A percentile compares a stretch with the other conserved stretches of the same genome.
Evolutionary conservation across 2,329 filamentous ascomycete species (phyloP).

Genomic region (Escovopsis sp.): DNA sequence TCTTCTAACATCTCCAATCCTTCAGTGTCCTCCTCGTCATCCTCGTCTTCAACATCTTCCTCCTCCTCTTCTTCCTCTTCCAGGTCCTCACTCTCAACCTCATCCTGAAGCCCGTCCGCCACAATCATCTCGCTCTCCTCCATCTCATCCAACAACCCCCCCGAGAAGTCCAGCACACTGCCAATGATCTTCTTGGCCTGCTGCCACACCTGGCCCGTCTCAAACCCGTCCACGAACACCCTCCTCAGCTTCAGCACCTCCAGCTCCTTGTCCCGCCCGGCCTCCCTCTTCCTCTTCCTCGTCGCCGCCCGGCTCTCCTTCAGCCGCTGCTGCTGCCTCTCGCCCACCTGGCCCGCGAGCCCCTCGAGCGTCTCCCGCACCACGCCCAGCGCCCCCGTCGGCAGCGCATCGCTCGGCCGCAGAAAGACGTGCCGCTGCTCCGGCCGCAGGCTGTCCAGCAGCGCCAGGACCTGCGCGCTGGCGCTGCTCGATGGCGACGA

Average conservation of each 20-base stretch:
- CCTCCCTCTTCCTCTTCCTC: conserved; percentile 62
- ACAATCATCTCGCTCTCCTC: conserved; percentile 34
- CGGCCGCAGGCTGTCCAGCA: conserved; percentile 42
- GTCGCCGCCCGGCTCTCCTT: conserved; percentile 35
- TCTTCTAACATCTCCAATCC: conserved; percentile 7
- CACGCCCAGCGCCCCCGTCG: conserved; percentile 54
- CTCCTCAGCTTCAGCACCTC: conserved; percentile 62
- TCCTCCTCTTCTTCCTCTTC: conserved; percentile 16
- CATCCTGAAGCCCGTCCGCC: conserved; percentile 10
- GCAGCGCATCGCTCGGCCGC: conserved; percentile 52
- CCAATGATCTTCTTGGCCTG: conserved; percentile 73
- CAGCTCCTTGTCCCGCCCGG: conserved; percentile 22
- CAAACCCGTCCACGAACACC: conserved; percentile 76
- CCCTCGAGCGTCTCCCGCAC: conserved; percentile 71
- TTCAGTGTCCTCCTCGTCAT: conserved; percentile 9
- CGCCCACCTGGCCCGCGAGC: conserved; percentile 58
- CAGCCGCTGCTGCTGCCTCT: conserved; percentile 54
- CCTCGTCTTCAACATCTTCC: conserved; percentile 13
- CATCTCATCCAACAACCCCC: conserved; percentile 32
- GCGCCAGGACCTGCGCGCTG: conserved; percentile 27
- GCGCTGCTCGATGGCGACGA: conserved; percentile 10
- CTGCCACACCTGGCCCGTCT: conserved; percentile 82
- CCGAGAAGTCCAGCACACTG: conserved; percentile 35
- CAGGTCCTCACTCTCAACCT: conserved; percentile 15
- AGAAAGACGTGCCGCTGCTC: conserved; percentile 59